These are phyloP conservation scores for Logfia minima DNA, from an alignment of 129 eudicot genomes.

Conservation along the genomic window DNA sequence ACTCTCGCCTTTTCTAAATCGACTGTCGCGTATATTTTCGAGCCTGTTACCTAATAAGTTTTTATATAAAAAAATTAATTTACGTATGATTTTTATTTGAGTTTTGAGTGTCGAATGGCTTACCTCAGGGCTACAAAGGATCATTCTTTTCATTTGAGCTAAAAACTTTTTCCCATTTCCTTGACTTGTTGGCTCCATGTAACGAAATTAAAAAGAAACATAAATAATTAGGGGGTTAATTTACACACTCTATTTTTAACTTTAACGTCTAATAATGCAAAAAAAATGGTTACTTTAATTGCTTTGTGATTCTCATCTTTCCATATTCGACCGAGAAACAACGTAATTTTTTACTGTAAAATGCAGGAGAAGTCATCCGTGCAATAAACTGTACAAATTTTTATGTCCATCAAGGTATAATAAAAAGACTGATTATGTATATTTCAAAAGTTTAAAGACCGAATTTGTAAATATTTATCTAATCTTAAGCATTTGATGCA, in stretches of 20 bases:
- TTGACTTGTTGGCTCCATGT: constrained; percentile 41
- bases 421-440: no score
- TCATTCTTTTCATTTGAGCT: constrained; percentile 47
- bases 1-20: constrained; percentile 80
- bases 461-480: no score
- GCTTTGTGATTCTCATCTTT: no score
- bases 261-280: not conserved
- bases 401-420: no score
- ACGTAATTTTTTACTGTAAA: no score
- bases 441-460: no score
- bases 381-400: no score
- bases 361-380: no score
- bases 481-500: no score
- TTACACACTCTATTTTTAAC: not conserved
- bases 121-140: constrained; percentile 66
- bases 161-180: constrained; percentile 43
- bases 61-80: not conserved
- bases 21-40: constrained; percentile 69
- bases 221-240: not conserved
- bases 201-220: constrained; percentile 1
- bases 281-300: no score
- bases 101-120: not conserved
- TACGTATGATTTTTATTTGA: not conserved
- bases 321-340: no score
- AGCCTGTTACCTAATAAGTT: constrained; percentile 47